Evolutionary conservation across 352 stramenopile genomes (phyloP).

Genomic region (Globisporangium sylvaticum): DNA sequence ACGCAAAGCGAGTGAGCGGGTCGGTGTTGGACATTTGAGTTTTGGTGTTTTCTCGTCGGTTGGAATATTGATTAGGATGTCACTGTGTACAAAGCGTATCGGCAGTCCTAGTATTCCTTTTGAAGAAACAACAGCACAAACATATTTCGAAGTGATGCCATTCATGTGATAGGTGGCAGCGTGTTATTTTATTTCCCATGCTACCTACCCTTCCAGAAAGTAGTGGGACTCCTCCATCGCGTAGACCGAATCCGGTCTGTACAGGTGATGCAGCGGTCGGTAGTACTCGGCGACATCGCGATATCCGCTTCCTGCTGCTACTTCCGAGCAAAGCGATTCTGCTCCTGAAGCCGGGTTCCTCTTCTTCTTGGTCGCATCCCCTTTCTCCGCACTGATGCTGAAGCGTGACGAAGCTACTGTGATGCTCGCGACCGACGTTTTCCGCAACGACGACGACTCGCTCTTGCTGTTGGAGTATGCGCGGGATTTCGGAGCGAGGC

Average conservation of each 20-base stretch:
- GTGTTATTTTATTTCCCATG: neutral
- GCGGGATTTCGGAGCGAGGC: slow-evolving; percentile 17
- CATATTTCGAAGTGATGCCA: too few species aligned
- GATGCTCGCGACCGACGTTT: slow-evolving; percentile 1
- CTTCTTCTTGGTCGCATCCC: neutral
- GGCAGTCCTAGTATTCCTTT: too few species aligned
- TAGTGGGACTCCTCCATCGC: slow-evolving; percentile 15
- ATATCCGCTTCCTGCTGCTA: slow-evolving; percentile 1
- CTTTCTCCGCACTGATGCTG: too few species aligned
- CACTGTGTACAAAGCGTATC: neutral
- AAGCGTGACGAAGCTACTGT: neutral
- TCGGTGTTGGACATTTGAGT: neutral
- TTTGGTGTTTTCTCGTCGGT: neutral
- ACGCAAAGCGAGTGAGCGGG: neutral
- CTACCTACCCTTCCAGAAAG: slow-evolving; percentile 11
- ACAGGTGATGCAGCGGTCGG: slow-evolving; percentile 10
- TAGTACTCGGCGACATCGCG: neutral
- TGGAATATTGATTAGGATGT: neutral
- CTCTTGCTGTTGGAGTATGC: slow-evolving; percentile 1
- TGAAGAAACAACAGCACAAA: too few species aligned
- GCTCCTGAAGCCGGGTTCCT: neutral
- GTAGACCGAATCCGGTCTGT: neutral
- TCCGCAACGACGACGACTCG: slow-evolving; percentile 4
- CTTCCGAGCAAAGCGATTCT: neutral
- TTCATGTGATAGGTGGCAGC: too few species aligned